Base-by-base conservation (phyloP, 805 yeast species). In the Candida sakaeoensis region DNA sequence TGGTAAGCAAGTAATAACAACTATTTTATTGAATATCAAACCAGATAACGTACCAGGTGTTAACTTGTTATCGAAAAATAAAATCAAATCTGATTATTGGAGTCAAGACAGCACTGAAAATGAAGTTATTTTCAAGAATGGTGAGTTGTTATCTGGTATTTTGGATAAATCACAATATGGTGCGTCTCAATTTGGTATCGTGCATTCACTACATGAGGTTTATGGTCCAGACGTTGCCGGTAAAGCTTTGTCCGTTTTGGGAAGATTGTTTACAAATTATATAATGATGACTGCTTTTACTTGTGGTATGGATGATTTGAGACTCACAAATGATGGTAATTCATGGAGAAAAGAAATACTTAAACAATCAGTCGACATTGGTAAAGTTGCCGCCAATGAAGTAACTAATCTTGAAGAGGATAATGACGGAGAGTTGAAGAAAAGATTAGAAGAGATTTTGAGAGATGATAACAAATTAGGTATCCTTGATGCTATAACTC, bases 301-400 rank as follows among this genome's bases (percentile, higher is more conserved):
- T 6, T 93, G 99, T 81, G 99, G 99, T 76, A 95, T 93, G 99
- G 99, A 93, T 61, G 99, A 93, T 70, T 74, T 93, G 62, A 79
- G 95, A 60, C 75, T 95, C 51, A 93, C 98, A 16, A 77, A 63
- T 3, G 95, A 87, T 52, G 99, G 99, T 58, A 90, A 95, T 61
- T 56, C 72, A 44, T 82, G 95, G 91, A 81, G 99, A 72, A 67
- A 68, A 10, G 95, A 88, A 44, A 85, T 93, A 46, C 74, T 95
- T 60, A 68, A 77, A 50, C 80, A 80, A 44, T 80, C 95, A 18
- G 76, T 75, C 38, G 95, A 85, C 53, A 82, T 80, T 42, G 99
- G 99, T 57, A 77, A 91, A 60, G 74, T 75, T 49, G 97, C 98
- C 29, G 99, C 99, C 28, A 76, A 86, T 26, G 99, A 93, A 63